phyloP scores from a whole-genome alignment of 805 yeast species.

The Geotrichum ghanense region DNA sequence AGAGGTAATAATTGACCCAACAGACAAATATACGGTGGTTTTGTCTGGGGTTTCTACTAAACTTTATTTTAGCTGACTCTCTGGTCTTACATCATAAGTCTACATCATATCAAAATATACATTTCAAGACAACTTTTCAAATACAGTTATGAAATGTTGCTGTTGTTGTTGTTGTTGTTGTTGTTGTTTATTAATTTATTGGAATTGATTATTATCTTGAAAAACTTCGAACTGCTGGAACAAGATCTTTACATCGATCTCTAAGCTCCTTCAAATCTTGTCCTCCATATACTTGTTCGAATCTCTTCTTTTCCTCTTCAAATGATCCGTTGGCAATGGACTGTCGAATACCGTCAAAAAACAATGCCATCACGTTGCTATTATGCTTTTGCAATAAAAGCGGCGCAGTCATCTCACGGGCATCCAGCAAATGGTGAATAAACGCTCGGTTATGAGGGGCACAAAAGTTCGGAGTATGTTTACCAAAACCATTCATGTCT shows the following conservation, averaged over 20 bases:
- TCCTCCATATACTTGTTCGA: constrained; percentile 15
- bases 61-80: too few relatives aligned
- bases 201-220: not conserved
- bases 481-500: constrained; percentile 22
- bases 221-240: not conserved
- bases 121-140: too few relatives aligned
- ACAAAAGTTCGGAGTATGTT: constrained; percentile 10
- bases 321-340: constrained; percentile 24
- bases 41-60: too few relatives aligned
- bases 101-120: too few relatives aligned
- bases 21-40: too few relatives aligned
- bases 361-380: constrained; percentile 17
- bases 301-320: constrained; percentile 11
- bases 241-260: not conserved
- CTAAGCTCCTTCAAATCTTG: not conserved
- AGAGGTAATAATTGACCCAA: too few relatives aligned
- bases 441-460: constrained; percentile 27
- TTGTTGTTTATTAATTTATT: too few relatives aligned
- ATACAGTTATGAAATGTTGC: too few relatives aligned
- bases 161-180: too few relatives aligned
- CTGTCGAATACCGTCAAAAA: constrained; percentile 23
- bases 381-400: constrained; percentile 32
- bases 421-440: constrained; percentile 31
- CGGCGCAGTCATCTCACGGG: constrained; percentile 33
- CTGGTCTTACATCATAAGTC: too few relatives aligned